These are phyloP conservation scores for Leucosporidium creatinivorum DNA, from an alignment of 768 basidiomycete species.

Conservation along the genomic window DNA sequence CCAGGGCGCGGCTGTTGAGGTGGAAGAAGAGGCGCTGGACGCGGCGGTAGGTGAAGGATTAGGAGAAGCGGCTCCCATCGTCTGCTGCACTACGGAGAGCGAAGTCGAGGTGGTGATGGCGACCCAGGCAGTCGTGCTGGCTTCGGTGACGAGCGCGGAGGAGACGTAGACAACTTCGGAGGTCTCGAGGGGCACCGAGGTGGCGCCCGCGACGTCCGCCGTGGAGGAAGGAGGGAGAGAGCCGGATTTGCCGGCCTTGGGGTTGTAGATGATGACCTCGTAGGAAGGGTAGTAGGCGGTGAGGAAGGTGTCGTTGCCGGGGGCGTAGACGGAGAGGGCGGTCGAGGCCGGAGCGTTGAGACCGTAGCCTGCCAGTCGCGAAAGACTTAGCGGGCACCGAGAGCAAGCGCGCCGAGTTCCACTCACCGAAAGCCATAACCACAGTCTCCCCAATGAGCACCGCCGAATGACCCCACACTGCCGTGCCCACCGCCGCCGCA, in stretches of 20 bases:
- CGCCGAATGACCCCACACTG: slow-evolving; percentile 15
- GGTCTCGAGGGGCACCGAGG: background rate
- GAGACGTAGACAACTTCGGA: background rate
- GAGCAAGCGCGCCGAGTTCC: background rate
- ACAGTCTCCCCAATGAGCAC: slow-evolving; percentile 20
- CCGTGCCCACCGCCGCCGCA: background rate
- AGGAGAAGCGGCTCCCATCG: no score
- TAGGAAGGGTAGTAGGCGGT: slow-evolving; percentile 21
- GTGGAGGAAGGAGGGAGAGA: background rate
- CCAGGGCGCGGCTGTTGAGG: background rate
- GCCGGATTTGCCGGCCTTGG: slow-evolving; percentile 11
- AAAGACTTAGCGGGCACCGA: background rate
- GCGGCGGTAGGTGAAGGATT: background rate
- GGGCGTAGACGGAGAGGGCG: slow-evolving; percentile 11
- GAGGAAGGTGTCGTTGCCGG: slow-evolving; percentile 24
- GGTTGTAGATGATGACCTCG: slow-evolving; percentile 8
- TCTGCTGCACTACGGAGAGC: no score
- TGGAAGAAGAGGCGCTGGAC: background rate
- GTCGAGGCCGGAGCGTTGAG: no score
- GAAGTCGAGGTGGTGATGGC: background rate
- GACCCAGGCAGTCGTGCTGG: background rate
- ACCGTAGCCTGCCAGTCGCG: background rate
- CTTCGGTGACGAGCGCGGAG: background rate
- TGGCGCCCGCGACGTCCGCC: background rate
- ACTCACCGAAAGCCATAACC: slow-evolving; percentile 21